Evolutionary conservation across 192 early-diverging fungal species (phyloP), one percentile per base, ranked within the genome.

Genomic region (Globomyces pollinis-pini): DNA sequence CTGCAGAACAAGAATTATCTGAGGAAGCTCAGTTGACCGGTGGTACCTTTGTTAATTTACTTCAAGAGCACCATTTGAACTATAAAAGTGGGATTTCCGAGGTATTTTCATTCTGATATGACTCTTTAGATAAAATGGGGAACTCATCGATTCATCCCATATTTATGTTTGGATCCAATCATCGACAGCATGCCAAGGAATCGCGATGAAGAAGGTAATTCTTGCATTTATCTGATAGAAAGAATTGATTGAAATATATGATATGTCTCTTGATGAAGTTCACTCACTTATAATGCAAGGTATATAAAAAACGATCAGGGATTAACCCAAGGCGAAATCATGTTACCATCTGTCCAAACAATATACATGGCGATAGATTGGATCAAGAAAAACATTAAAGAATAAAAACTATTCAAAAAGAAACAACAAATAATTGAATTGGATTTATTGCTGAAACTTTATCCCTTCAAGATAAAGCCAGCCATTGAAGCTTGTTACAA

Each of bases 91-190:
- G n/a, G 15, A 15, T 32, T 15, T 50, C 23, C 15, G 13, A 31
- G 35, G 35, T 11, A 29, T 12, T 9, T 23, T 33, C 15, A 33
- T 8, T n/a, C n/a, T n/a, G n/a, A n/a, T n/a, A n/a, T n/a, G 12
- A 45, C 55, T 36, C n/a, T 24, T 13, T 30, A 81, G 57, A 38
- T 84, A 33, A 84, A 84, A 52, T 84, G 82, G 82, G 70, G 73
- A 28, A 57, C 51, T 16, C 84, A 84, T 57, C 64, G 73, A 28
- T 84, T 84, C 66, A 65, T 80, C 3, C 77, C 80, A 0, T 84
- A 66, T 55, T 50, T 84, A 4, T 74, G 68, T 20, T 53, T 84
- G 9, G 60, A 84, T 53, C 71, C 81, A 3, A 31, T 52, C 12
- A 9, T 32, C 5, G 82, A 84, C 34, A 16, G 31, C 9, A 28